Evolutionary conservation across 441 rosid species (phyloP).

Genomic region (Croton laevigatus): DNA sequence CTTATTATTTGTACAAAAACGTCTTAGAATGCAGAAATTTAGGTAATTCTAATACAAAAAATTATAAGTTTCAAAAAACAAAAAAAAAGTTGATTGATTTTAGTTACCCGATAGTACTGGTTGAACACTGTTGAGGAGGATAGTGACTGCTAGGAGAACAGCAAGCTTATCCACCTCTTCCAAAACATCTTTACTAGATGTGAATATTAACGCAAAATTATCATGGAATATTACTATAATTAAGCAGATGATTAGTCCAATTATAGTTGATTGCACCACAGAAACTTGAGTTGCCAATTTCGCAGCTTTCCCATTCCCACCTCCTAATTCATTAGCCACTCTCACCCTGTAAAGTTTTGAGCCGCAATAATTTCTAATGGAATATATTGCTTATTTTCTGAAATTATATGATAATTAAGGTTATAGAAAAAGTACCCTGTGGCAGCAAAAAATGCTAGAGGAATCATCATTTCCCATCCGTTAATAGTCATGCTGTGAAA

Average conservation of each 20-base stretch:
- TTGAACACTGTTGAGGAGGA: constrained; percentile 73
- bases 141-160: constrained; percentile 45
- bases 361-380: no score
- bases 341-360: constrained; percentile 25
- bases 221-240: constrained; percentile 39
- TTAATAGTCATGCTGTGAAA: constrained; percentile 58
- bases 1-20: no score
- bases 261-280: constrained; percentile 44
- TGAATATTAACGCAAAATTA: constrained; percentile 52
- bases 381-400: no score
- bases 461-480: constrained; percentile 83
- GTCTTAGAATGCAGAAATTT: no score
- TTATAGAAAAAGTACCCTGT: constrained; percentile 41
- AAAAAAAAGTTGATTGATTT: no score
- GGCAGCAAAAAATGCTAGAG: constrained; percentile 62
- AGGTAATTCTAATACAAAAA: no score
- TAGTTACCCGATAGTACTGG: constrained; percentile 66
- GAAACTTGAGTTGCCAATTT: constrained; percentile 57
- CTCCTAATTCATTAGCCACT: constrained; percentile 74
- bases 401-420: no score
- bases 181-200: constrained; percentile 47
- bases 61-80: no score
- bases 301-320: constrained; percentile 61
- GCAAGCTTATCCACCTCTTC: constrained; percentile 48
- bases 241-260: constrained; percentile 48